phyloP scores from a whole-genome alignment of 139 green algal genomes.

The Chloropicon primus region DNA sequence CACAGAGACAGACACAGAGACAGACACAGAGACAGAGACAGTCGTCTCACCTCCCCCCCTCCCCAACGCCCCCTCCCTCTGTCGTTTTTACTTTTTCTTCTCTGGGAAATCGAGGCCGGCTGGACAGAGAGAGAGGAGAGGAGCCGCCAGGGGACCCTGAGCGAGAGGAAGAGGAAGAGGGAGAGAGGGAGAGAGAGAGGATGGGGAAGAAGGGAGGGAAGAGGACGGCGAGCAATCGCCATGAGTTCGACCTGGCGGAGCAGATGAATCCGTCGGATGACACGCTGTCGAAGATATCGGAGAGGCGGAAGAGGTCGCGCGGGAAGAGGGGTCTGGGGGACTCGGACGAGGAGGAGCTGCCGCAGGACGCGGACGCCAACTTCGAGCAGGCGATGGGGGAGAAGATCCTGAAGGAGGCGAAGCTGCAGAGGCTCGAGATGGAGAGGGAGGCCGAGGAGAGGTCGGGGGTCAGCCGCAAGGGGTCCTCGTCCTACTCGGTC shows the following conservation, averaged over 20 bases:
- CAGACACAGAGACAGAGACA: too few relatives aligned
- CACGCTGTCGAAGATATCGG: not conserved
- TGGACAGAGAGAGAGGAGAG: not conserved
- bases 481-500: not conserved
- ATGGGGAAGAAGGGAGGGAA: not conserved
- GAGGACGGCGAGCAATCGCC: not conserved
- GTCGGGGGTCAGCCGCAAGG: conserved; percentile 5
- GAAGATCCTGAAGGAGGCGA: conserved; percentile 63
- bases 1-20: too few relatives aligned
- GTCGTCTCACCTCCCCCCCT: too few relatives aligned
- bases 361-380: not conserved
- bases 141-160: not conserved
- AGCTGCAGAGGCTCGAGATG: conserved; percentile 71
- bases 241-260: not conserved
- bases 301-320: not conserved
- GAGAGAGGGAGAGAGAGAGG: not conserved
- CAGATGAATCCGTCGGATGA: not conserved
- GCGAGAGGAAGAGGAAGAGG: not conserved
- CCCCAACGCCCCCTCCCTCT: conserved; percentile 34
- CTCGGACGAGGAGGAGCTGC: not conserved
- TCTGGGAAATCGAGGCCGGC: not conserved
- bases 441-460: conserved; percentile 39
- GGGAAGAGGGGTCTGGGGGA: not conserved
- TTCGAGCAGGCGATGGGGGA: conserved; percentile 23
- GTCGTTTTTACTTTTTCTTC: conserved; percentile 29